A percentile compares a stretch with the other conserved stretches of the same genome.
These are phyloP conservation scores for Pachysandra terminalis DNA, from an alignment of 164 flowering plant species.

Conservation along the genomic window DNA sequence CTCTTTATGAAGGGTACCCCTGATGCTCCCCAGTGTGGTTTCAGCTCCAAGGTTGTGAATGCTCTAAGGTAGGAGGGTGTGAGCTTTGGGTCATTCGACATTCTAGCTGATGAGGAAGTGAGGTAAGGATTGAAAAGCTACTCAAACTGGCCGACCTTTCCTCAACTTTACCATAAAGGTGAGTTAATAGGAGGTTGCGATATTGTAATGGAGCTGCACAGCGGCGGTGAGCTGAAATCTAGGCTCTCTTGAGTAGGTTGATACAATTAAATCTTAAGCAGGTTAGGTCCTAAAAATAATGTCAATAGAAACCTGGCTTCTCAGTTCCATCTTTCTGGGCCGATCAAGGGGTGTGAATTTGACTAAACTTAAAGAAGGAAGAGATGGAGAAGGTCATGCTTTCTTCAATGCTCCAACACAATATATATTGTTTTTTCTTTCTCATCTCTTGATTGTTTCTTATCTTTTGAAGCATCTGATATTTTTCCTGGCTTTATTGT, in stretches of 20 bases:
- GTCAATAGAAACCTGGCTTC: too few species aligned
- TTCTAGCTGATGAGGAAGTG: conserved; percentile 75
- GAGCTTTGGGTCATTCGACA: conserved; percentile 76
- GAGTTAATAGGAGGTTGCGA: conserved; percentile 94
- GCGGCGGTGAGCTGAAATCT: conserved; percentile 69
- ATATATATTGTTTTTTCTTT: not conserved
- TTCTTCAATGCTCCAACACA: too few species aligned
- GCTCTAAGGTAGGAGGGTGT: conserved; percentile 70
- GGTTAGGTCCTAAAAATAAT: too few species aligned
- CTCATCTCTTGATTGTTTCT: too few species aligned
- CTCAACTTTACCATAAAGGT: conserved; percentile 87
- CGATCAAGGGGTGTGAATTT: too few species aligned
- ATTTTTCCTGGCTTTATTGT: conserved; percentile 13
- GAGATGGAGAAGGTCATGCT: too few species aligned
- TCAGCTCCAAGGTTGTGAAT: conserved; percentile 86
- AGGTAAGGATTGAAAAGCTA: conserved; percentile 77
- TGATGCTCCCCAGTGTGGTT: conserved; percentile 85
- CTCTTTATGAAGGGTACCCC: conserved; percentile 96
- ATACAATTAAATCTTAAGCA: too few species aligned
- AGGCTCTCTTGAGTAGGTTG: conserved; percentile 61
- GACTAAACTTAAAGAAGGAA: too few species aligned
- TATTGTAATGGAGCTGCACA: conserved; percentile 69
- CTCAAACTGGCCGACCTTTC: conserved; percentile 98
- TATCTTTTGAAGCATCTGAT: too few species aligned
- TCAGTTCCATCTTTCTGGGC: too few species aligned